These are phyloP conservation scores for Suillus luteus DNA, from an alignment of 768 basidiomycete genomes.

Conservation along the genomic window DNA sequence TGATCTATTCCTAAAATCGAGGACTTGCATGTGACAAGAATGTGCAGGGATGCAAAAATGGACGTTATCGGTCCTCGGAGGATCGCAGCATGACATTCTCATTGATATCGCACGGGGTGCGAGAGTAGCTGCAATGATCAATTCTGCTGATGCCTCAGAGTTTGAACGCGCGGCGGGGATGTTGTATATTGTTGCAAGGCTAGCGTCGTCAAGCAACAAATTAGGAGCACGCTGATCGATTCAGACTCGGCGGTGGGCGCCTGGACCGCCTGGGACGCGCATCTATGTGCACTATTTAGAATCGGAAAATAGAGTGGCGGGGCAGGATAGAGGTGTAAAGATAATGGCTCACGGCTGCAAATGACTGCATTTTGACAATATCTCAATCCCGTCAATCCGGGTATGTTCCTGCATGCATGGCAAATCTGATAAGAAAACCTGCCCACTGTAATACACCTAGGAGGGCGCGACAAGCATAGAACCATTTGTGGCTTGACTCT, in stretches of 20 bases:
- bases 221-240: background rate
- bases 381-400: background rate
- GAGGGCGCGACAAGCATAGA: background rate
- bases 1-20: background rate
- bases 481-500: background rate
- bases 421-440: background rate
- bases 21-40: slow-evolving; percentile 2
- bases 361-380: background rate
- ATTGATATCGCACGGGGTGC: background rate
- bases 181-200: background rate
- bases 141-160: background rate
- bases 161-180: background rate
- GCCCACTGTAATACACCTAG: background rate
- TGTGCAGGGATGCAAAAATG: background rate
- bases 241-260: background rate
- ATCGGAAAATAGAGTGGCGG: background rate
- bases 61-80: background rate
- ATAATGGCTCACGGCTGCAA: background rate
- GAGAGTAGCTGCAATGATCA: background rate
- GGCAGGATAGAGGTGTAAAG: background rate
- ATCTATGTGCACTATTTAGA: background rate
- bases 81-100: background rate
- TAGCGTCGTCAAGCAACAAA: background rate
- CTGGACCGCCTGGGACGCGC: background rate
- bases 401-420: background rate